Base-by-base conservation (phyloP, 2,329 filamentous ascomycete species). In the Fusarium dlaminii region DNA sequence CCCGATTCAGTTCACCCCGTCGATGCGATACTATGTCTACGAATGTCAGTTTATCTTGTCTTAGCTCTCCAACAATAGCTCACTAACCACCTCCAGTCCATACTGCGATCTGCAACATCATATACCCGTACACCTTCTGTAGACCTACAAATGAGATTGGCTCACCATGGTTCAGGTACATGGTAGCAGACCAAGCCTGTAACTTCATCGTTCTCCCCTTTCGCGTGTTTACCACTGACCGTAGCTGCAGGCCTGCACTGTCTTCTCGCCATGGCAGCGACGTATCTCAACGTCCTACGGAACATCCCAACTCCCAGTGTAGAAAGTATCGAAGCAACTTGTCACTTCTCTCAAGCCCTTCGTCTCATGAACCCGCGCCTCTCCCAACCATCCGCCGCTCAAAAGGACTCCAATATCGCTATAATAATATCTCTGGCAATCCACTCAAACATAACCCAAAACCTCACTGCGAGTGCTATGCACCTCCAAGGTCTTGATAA, bases 321-420 rank as follows among this genome's bases (percentile, higher is more conserved):
- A 12, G 75, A 77, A 64, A 69, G 72, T n/a, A 62, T 75, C 10
- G 74, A 77, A 34, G 74, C 74, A 24, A 76, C 70, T 4, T 60
- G 63, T 1, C 75, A 75, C 40, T 77, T 76, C 36, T 75, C 74
- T 3, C 74, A 76, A 49, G 56, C 72, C 1, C 42, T 77, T 40
- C 72, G 52, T 2, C 68, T 77, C 29, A 59, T 77, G 42, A 72
- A 67, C 15, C 68, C 40, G 6, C 52, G 67, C 3, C 70, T 77
- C 24, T 70, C 63, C 5, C 40, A 60, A 15, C 43, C 57, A 8
- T 60, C 49, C 1, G 48, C 55, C 4, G 64, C 70, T 5, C 34
- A 56, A 15, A 13, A 55, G 42, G 74, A 75, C 32, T 58, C 68
- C n/a, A 77, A 75, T 6, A 54, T 77, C 3, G 72, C 72, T 20